phyloP scores from a whole-genome alignment of 2,329 filamentous ascomycete genomes.

The Hypomyces rosellus region DNA sequence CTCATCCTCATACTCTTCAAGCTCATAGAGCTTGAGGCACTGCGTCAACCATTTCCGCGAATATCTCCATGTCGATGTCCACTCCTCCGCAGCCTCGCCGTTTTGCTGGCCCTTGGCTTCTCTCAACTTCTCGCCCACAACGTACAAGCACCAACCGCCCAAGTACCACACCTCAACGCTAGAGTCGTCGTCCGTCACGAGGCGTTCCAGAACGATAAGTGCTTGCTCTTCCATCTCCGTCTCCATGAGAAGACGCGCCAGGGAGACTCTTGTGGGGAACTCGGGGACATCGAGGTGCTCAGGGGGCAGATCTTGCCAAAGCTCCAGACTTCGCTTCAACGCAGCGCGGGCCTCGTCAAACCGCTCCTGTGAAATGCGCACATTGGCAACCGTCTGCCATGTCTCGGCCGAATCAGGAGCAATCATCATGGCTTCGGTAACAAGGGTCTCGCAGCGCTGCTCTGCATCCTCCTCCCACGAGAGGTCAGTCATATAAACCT shows the following conservation, averaged over 20 bases:
- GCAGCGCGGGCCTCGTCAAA: conserved; percentile 74
- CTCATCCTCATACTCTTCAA: conserved; percentile 81
- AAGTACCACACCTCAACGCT: conserved; percentile 97
- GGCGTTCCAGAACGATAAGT: conserved; percentile 73
- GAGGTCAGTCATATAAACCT: conserved; percentile 98
- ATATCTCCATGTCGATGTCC: conserved; percentile 60
- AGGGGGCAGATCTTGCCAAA: conserved; percentile 76
- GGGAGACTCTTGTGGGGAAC: conserved; percentile 77
- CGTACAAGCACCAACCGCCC: conserved; percentile 85
- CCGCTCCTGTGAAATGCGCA: conserved; percentile 82
- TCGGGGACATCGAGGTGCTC: conserved; percentile 70
- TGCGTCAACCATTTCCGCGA: conserved; percentile 79
- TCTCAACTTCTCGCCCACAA: conserved; percentile 63
- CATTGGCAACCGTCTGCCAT: conserved; percentile 91
- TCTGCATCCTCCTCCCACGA: conserved; percentile 92
- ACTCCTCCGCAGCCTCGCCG: conserved; percentile 36
- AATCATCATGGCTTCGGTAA: conserved; percentile 84
- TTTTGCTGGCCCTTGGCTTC: conserved; percentile 30
- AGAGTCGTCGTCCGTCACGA: conserved; percentile 83
- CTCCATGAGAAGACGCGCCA: conserved; percentile 84
- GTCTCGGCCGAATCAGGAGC: conserved; percentile 78
- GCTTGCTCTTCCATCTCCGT: conserved; percentile 80
- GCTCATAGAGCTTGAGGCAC: conserved; percentile 70
- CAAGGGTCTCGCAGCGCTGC: conserved; percentile 74
- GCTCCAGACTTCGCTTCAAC: conserved; percentile 67